Conservation (phyloP, 2,329 filamentous ascomycete genomes). For the Acrocalymma vagum region DNA sequence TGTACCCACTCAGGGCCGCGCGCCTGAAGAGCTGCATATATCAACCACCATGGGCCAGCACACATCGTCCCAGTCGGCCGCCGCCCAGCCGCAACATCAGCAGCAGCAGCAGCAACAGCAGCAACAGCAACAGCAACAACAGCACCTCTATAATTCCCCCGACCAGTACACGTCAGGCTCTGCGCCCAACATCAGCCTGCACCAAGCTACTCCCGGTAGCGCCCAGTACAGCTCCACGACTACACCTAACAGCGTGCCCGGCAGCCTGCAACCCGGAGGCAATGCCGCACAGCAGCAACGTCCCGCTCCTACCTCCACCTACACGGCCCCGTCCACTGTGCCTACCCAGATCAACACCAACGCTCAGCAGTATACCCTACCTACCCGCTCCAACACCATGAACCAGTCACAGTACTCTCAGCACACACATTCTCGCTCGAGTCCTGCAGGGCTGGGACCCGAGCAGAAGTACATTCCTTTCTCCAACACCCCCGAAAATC, state of each 20-base stretch:
- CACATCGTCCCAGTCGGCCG: slow-evolving; percentile 28
- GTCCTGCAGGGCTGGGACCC: slow-evolving; percentile 71
- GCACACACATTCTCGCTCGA: slow-evolving; percentile 80
- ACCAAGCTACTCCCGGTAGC: slow-evolving; percentile 61
- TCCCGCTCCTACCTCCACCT: slow-evolving; percentile 61
- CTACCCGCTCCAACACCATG: slow-evolving; percentile 72
- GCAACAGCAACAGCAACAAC: slow-evolving; percentile 49
- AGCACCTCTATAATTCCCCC: slow-evolving; percentile 59
- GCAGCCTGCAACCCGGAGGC: slow-evolving; percentile 65
- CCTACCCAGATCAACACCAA: slow-evolving; percentile 62
- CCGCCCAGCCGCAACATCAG: slow-evolving; percentile 37
- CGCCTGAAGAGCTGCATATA: slow-evolving; percentile 66
- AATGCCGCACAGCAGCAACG: slow-evolving; percentile 58
- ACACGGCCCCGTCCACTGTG: slow-evolving; percentile 65
- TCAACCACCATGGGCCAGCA: slow-evolving; percentile 51
- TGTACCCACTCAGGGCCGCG: slow-evolving; percentile 42
- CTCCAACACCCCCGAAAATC: slow-evolving; percentile 70
- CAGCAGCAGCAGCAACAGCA: slow-evolving; percentile 39
- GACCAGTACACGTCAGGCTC: slow-evolving; percentile 57
- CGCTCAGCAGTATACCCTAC: slow-evolving; percentile 68
- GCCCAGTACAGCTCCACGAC: slow-evolving; percentile 53
- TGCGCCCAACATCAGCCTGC: slow-evolving; percentile 66
- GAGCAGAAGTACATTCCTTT: slow-evolving; percentile 71
- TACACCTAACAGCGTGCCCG: slow-evolving; percentile 59
- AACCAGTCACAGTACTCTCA: slow-evolving; percentile 59